Evolutionary conservation across 371 early-diverging fungal species (phyloP), one percentile per base, ranked within the genome.

Genomic region (Mortierella sp.): DNA sequence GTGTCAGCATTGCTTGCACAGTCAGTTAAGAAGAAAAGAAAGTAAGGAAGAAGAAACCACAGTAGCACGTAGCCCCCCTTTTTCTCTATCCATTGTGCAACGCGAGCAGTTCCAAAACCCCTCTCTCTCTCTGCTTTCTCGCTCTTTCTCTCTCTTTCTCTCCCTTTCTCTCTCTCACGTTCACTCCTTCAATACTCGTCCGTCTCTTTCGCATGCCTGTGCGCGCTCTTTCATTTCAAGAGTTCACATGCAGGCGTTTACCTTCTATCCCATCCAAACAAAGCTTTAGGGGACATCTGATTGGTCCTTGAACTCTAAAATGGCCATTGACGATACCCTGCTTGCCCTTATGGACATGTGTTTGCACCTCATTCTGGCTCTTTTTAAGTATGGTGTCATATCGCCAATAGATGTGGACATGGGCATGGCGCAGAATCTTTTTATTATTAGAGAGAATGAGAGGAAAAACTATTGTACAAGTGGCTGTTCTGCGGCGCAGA

Each of bases 321-420:
- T 50, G 16, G 43, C 6, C 43, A 31, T 28, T 0, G 37, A 16
- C 5, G 16, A 16, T 26, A 14, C 13, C 59, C 59, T 61, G 31
- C 14, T 8, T 61, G 34, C 67, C 67, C 34, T 67, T 37, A 21
- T 37, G 67, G 67, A 67, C 67, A 67, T 67, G 67, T 67, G 67
- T 67, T 67, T 67, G 67, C 5, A 28, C 57, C 28, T 46, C 48
- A 9, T 46, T 55, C 21, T 37, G 37, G 26, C 19, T 26, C 67
- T 19, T 19, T 31, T 61, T 57, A 26, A 5, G 2, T 13, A 59
- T 59, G 31, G 19, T 16, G 61, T 61, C 61, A 61, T 61, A 31
- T 8, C 34, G 21, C 8, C 19, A 16, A 61, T 61, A 16, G 19
- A 34, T 61, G 19, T 34, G 8, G 28, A 31, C 14, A 16, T 14